These are phyloP conservation scores for Annona cherimola DNA, from an alignment of 164 flowering plant species.

Conservation along the genomic window DNA sequence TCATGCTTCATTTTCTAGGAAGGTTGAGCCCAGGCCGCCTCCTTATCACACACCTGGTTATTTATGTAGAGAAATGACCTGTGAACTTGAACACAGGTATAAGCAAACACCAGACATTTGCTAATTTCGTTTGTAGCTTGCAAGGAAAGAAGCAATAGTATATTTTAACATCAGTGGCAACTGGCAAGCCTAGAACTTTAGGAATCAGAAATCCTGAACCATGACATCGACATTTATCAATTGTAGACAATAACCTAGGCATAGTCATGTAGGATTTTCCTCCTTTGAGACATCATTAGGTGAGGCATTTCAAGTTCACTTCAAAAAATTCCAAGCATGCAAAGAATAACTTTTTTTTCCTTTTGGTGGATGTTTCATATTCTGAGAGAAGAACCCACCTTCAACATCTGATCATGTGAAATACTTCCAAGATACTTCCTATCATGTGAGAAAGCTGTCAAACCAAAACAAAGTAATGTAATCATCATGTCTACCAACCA, in stretches of 20 bases:
- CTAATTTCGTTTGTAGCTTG: not conserved
- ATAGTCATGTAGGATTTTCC: not conserved
- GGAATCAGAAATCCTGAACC: not conserved
- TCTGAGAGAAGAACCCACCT: conserved; percentile 40
- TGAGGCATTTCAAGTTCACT: not conserved
- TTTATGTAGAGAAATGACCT: not conserved
- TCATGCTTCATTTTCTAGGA: too few relatives aligned
- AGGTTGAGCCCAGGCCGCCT: too few relatives aligned
- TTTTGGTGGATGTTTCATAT: not conserved
- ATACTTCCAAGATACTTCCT: conserved; percentile 81
- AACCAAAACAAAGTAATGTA: conserved; percentile 13
- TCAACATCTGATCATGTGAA: conserved; percentile 76
- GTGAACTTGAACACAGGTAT: not conserved
- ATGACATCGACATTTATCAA: not conserved
- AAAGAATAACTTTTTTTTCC: not conserved
- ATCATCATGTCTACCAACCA: not conserved
- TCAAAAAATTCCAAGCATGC: not conserved
- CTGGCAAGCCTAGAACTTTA: not conserved
- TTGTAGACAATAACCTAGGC: not conserved
- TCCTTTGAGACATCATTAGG: not conserved
- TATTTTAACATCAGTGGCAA: not conserved
- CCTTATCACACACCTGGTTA: too few relatives aligned
- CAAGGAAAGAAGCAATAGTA: not conserved
- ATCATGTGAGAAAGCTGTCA: conserved; percentile 89
- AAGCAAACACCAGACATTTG: not conserved